A percentile compares a stretch with the other conserved stretches of the same genome.
Evolutionary conservation across 1,284 basidiomycete genomes (phyloP).

Genomic region (Pseudozyma tsukubaensis): DNA sequence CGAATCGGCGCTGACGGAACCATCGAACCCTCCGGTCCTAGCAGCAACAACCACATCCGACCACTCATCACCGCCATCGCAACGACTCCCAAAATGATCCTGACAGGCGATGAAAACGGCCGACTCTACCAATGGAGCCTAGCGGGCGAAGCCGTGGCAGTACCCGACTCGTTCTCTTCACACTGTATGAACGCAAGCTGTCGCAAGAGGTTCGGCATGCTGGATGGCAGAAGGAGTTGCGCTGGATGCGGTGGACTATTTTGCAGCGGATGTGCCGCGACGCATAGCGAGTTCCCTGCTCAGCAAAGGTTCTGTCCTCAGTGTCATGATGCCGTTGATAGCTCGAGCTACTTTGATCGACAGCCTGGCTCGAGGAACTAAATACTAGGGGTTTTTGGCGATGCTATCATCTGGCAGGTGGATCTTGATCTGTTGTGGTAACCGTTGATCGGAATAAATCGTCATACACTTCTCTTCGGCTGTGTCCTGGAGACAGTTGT

Average conservation of each 20-base stretch:
- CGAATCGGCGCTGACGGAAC: slow-evolving; percentile 18
- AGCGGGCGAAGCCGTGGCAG: slow-evolving; percentile 55
- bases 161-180: slow-evolving; percentile 47
- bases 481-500: too few relatives aligned
- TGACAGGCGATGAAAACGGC: slow-evolving; percentile 61
- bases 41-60: slow-evolving; percentile 3
- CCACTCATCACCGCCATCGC: slow-evolving; percentile 44
- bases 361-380: slow-evolving; percentile 1
- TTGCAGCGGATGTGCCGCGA: slow-evolving; percentile 50
- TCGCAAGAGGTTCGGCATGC: slow-evolving; percentile 51
- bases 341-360: slow-evolving; percentile 31
- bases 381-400: too few relatives aligned
- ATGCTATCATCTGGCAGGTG: too few relatives aligned
- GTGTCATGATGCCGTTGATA: slow-evolving; percentile 30
- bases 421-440: too few relatives aligned
- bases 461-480: too few relatives aligned
- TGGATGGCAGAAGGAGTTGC: slow-evolving; percentile 54
- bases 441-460: too few relatives aligned
- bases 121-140: slow-evolving; percentile 62
- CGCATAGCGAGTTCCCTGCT: slow-evolving; percentile 24
- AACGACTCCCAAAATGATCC: slow-evolving; percentile 34
- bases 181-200: slow-evolving; percentile 52
- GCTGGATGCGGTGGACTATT: slow-evolving; percentile 57
- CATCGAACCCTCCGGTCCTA: background rate
- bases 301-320: slow-evolving; percentile 39